A percentile compares a stretch with the other conserved stretches of the same genome.
Evolutionary conservation across 2,329 filamentous ascomycete species (phyloP).

Genomic region (Gnomoniopsis smithogilvyi): DNA sequence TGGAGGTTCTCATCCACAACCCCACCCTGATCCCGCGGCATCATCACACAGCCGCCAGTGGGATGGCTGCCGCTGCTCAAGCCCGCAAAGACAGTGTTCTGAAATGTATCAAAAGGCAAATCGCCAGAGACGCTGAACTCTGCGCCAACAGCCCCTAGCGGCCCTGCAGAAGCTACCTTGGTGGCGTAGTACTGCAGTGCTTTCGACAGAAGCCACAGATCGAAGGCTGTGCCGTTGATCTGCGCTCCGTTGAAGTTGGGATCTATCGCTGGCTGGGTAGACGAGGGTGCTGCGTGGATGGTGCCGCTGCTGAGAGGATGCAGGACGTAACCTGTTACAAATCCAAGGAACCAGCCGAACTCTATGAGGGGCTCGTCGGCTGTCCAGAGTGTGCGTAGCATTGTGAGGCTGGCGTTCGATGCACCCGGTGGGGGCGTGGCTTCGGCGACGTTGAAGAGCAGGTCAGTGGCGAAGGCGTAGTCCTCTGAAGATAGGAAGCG

Average conservation of each 20-base stretch:
- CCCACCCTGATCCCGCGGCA: slow-evolving; percentile 9
- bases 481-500: not conserved
- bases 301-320: slow-evolving; percentile 7
- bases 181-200: slow-evolving; percentile 1
- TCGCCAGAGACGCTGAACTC: not conserved
- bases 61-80: not conserved
- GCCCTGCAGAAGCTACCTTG: not conserved
- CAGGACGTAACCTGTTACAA: not conserved
- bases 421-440: not conserved
- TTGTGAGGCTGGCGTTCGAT: not conserved
- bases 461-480: not conserved
- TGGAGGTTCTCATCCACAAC: slow-evolving; percentile 10
- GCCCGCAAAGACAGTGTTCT: not conserved
- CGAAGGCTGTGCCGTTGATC: not conserved
- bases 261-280: not conserved
- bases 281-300: not conserved
- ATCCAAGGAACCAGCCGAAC: not conserved
- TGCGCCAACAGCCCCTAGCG: not conserved
- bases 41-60: slow-evolving; percentile 7
- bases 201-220: not conserved
- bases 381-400: not conserved
- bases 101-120: not conserved
- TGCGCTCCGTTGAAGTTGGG: not conserved
- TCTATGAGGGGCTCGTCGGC: not conserved
- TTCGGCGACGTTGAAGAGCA: not conserved